Conservation (phyloP, 2,329 filamentous ascomycete species). For the Fusarium multiceps region DNA sequence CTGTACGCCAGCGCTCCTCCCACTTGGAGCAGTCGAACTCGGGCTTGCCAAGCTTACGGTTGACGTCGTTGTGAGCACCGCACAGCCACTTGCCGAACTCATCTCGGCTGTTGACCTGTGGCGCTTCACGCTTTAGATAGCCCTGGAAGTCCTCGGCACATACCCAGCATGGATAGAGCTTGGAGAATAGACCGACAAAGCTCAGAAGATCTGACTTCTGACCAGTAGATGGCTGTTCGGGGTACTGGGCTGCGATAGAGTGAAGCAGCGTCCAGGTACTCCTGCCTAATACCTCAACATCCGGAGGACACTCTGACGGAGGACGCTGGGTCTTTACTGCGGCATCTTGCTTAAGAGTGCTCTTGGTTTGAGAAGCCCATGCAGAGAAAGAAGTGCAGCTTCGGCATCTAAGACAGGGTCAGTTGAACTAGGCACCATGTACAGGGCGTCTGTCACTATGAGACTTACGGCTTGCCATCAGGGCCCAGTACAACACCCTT, state of each 20-base stretch:
- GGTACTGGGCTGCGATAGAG: constrained; percentile 89
- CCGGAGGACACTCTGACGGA: constrained; percentile 82
- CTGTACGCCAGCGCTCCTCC: constrained; percentile 95
- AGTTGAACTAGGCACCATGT: constrained; percentile 26
- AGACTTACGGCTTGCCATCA: constrained; percentile 84
- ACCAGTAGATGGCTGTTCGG: constrained; percentile 70
- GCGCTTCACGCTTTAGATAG: constrained; percentile 80
- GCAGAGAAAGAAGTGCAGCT: constrained; percentile 49
- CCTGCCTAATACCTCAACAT: constrained; percentile 87
- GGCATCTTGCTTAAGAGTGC: constrained; percentile 51
- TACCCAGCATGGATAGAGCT: constrained; percentile 93
- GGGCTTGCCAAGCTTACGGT: constrained; percentile 88
- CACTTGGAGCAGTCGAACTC: constrained; percentile 90
- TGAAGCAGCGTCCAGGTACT: constrained; percentile 95
- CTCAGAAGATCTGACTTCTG: constrained; percentile 81
- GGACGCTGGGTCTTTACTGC: constrained; percentile 51
- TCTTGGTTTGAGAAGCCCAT: constrained; percentile 66
- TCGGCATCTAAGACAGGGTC: constrained; percentile 47
- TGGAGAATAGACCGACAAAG: constrained; percentile 85
- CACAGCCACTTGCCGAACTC: constrained; percentile 88
- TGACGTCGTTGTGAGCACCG: constrained; percentile 88
- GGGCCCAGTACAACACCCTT: constrained; percentile 81
- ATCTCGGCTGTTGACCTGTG: constrained; percentile 67
- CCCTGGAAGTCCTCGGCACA: constrained; percentile 91
- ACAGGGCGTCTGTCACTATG: constrained; percentile 10